Base-by-base conservation (phyloP, 139 green algal genomes). In the Auxenochlorella pyrenoidosa region DNA sequence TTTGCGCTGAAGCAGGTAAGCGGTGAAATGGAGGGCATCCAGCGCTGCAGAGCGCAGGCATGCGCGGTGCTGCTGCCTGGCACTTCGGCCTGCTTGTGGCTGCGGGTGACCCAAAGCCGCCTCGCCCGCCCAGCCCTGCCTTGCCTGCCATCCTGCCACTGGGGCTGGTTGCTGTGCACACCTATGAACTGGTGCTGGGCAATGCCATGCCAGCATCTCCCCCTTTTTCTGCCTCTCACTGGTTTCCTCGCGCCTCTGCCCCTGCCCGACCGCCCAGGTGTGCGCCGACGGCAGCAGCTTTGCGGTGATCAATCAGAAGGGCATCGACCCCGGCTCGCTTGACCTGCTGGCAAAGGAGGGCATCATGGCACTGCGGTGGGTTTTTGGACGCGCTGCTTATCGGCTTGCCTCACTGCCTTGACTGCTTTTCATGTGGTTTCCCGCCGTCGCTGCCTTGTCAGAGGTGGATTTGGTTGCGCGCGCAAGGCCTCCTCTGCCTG, bases 281-380 rank as follows among this genome's bases (percentile, higher is more conserved):
- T 99, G 97, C 91, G 89, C 92, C 73, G 91, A 90, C 36, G 94
- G 97, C 75, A 95, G 98, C 90, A 89, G 86, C 60, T 99, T 99
- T 91, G 96, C 99, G 71, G 91, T 99, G 65, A 98, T 99, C 89
- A 99, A 99, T 91, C 96, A 99, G 87, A 99, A 99, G 93, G 98
- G 98, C 89, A 99, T 99, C 89, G 98, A 99, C 92, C 97, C 97
- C n/a, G 88, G 97, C 71, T 98, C 95, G 5, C 92, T 99, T 36
- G 98, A 99, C 94, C 89, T 99, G 93, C 94, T 99, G 36, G 98
- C 97, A 47, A 97, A 97, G 93, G 60, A 89, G 94, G 85, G 85
- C 63, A 88, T 88, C 75, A 66, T 88, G 76, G 85, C 73, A 22
- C 85, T 88, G 60, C 54, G 85, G 84, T 88, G 84, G 51, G 81